These are phyloP conservation scores for Hemileccinum hortonii DNA, from an alignment of 1,284 basidiomycete genomes.

Conservation along the genomic window DNA sequence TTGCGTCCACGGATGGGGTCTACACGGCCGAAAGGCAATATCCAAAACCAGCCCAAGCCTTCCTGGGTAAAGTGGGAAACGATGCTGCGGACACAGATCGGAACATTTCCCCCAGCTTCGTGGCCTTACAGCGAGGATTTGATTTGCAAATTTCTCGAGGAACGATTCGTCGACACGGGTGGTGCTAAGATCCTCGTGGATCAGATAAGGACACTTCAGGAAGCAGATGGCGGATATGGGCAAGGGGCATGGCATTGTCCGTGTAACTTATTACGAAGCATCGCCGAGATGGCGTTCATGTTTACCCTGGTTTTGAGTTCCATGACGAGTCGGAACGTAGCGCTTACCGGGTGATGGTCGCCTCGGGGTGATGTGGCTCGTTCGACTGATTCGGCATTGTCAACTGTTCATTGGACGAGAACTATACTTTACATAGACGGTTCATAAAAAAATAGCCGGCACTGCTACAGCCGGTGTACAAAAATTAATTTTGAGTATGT, in stretches of 20 bases:
- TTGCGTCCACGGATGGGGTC: slow-evolving; percentile 13
- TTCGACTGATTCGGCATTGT: slow-evolving; percentile 20
- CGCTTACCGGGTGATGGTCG: slow-evolving; percentile 8
- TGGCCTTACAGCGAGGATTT: slow-evolving; percentile 17
- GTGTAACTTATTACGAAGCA: slow-evolving; percentile 22
- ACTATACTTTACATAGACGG: slow-evolving; percentile 11
- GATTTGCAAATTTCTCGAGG: slow-evolving; percentile 31
- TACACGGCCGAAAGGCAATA: slow-evolving; percentile 17
- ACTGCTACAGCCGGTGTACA: slow-evolving; percentile 14
- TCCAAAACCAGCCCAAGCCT: slow-evolving; percentile 2
- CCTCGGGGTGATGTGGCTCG: slow-evolving; percentile 29
- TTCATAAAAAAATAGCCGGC: slow-evolving; percentile 12
- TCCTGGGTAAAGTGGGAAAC: slow-evolving; percentile 7
- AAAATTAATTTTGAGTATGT: slow-evolving; percentile 10
- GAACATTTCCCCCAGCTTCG: slow-evolving; percentile 14
- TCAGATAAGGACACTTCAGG: slow-evolving; percentile 24
- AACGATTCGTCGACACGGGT: slow-evolving; percentile 19
- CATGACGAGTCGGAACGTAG: slow-evolving; percentile 22
- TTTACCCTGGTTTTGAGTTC: slow-evolving; percentile 19
- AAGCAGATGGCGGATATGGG: slow-evolving; percentile 29
- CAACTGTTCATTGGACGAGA: slow-evolving; percentile 10
- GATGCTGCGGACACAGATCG: slow-evolving; percentile 19
- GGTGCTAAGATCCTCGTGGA: slow-evolving; percentile 30
- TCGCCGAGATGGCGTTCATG: slow-evolving; percentile 19
- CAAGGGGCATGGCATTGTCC: slow-evolving; percentile 17